These are phyloP conservation scores for Pseudonitzschia multistriata DNA, from an alignment of 108 stramenopile genomes.

Conservation along the genomic window DNA sequence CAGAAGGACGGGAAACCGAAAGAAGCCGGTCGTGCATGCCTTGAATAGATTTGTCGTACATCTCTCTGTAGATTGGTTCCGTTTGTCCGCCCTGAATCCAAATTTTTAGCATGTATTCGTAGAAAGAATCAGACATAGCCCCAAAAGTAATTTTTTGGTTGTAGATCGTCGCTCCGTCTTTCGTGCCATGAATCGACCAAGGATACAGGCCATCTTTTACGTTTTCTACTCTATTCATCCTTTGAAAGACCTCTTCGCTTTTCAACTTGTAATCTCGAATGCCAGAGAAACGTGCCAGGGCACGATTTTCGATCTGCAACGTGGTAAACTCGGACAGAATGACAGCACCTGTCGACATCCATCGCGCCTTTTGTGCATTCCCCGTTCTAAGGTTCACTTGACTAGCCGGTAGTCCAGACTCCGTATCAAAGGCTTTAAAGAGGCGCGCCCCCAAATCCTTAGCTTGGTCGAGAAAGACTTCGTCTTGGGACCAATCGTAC, in stretches of 20 bases:
- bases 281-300: constrained; percentile 68
- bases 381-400: constrained; percentile 54
- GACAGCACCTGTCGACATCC: constrained; percentile 51
- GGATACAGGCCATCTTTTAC: constrained; percentile 44
- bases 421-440: constrained; percentile 55
- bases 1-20: constrained; percentile 66
- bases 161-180: constrained; percentile 2
- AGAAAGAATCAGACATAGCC: constrained; percentile 74
- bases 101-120: constrained; percentile 96
- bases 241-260: constrained; percentile 67
- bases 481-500: constrained; percentile 78
- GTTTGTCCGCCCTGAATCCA: constrained; percentile 88
- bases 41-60: constrained; percentile 90
- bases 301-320: constrained; percentile 90
- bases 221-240: no score
- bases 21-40: constrained; percentile 77
- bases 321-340: constrained; percentile 86
- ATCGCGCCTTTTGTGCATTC: constrained; percentile 29
- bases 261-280: constrained; percentile 63
- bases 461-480: constrained; percentile 72
- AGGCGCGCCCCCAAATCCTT: constrained; percentile 68
- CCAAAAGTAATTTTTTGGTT: constrained; percentile 65
- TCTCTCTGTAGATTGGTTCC: constrained; percentile 69
- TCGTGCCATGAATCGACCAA: constrained; percentile 36
- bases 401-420: constrained; percentile 64